phyloP scores from a whole-genome alignment of 2,329 filamentous ascomycete species.

The Penicillium crustosum region DNA sequence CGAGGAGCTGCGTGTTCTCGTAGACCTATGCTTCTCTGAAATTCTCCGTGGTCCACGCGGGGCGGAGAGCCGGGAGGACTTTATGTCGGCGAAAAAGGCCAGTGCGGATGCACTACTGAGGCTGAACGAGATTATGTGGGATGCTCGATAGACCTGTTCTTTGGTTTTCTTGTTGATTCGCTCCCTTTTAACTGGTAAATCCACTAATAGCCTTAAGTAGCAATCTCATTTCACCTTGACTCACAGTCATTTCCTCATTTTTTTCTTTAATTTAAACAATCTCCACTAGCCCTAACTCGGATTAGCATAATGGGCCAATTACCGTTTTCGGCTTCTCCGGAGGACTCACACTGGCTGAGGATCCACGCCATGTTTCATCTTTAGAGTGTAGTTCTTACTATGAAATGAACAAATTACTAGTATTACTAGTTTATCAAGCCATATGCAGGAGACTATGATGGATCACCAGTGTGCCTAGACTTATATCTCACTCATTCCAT shows the following conservation, averaged over 20 bases:
- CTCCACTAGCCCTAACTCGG: conserved; percentile 16
- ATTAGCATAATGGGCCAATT: conserved; percentile 4
- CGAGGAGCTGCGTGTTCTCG: conserved; percentile 46
- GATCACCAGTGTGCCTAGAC: neutral
- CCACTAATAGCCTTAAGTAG: neutral
- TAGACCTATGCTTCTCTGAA: conserved; percentile 50
- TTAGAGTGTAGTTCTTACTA: neutral
- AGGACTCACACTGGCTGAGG: conserved; percentile 3
- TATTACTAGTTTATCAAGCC: neutral
- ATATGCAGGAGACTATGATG: neutral
- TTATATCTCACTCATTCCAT: neutral
- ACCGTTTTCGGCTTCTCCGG: conserved; percentile 17
- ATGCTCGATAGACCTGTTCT: conserved; percentile 34
- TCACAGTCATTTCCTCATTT: conserved; percentile 19
- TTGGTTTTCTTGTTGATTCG: neutral
- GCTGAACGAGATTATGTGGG: conserved; percentile 51
- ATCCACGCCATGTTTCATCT: conserved; percentile 28
- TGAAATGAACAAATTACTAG: neutral
- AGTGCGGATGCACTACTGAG: conserved; percentile 46
- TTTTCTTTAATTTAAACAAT: conserved; percentile 19
- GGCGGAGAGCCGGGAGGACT: conserved; percentile 46
- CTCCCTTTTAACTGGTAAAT: neutral
- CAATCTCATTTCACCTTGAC: conserved; percentile 6
- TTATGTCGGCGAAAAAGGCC: conserved; percentile 47
- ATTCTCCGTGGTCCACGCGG: conserved; percentile 43